Evolutionary conservation across 1,139 yeast genomes (phyloP).

Genomic region (Arxiozyma heterogenica): DNA sequence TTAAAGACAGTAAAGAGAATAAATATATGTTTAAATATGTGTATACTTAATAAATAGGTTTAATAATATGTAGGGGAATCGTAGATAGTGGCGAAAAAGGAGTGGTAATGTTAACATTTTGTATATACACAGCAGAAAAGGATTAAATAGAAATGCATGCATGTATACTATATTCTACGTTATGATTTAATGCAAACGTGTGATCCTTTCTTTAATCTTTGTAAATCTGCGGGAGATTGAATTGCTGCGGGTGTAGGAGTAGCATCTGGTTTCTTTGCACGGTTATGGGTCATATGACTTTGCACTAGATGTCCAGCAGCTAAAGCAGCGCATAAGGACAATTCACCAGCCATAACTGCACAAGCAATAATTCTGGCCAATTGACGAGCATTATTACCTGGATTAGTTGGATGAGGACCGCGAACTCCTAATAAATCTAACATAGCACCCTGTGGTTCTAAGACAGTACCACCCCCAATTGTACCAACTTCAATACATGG

Average conservation of each 20-base stretch:
- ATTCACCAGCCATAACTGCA: conserved; percentile 92
- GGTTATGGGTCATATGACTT: conserved; percentile 94
- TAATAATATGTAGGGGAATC: neutral
- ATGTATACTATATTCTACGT: neutral
- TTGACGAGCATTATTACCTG: conserved; percentile 93
- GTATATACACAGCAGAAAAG: neutral
- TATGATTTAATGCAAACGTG: conserved; percentile 58
- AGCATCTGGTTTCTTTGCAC: conserved; percentile 30
- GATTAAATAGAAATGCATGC: neutral
- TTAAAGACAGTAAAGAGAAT: neutral
- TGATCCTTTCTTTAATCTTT: conserved; percentile 59
- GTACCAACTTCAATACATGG: conserved; percentile 99
- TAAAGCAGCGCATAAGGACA: conserved; percentile 86
- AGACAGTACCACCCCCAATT: conserved; percentile 97
- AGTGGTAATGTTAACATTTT: too few relatives aligned
- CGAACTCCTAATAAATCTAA: conserved; percentile 86
- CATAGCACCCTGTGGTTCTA: conserved; percentile 97
- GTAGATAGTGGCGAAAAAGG: neutral
- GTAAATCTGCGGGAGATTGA: conserved; percentile 34
- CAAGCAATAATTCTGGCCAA: conserved; percentile 90
- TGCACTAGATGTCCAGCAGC: conserved; percentile 98
- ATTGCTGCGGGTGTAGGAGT: conserved; percentile 1
- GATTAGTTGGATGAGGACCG: conserved; percentile 94
- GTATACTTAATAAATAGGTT: neutral
- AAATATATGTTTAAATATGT: too few relatives aligned